Conservation (phyloP, 2,329 filamentous ascomycete species). For the Fusarium xylarioides region DNA sequence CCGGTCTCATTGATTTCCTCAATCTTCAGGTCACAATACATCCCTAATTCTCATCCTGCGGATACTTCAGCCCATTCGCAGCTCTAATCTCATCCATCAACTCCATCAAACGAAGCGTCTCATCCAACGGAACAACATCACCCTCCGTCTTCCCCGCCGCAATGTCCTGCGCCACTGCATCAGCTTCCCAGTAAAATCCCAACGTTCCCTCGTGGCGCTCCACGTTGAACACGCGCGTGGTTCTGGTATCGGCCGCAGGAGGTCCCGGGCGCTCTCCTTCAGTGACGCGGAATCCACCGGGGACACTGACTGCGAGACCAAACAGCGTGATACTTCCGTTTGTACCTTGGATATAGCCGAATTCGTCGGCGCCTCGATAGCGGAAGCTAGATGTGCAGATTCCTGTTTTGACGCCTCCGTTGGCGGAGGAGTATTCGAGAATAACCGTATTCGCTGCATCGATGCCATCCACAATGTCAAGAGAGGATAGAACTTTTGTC, state of each 20-base stretch:
- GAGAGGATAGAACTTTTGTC: not conserved
- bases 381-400: conserved; percentile 18
- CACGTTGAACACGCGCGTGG: conserved; percentile 7
- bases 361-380: conserved; percentile 2
- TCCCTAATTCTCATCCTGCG: conserved; percentile 5
- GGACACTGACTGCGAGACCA: conserved; percentile 13
- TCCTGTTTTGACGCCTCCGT: conserved; percentile 3
- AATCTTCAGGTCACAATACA: too few relatives aligned
- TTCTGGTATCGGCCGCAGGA: not conserved
- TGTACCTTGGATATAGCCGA: conserved; percentile 9
- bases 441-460: conserved; percentile 4
- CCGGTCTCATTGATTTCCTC: not conserved
- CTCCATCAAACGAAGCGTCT: conserved; percentile 56
- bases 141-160: conserved; percentile 49
- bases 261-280: not conserved
- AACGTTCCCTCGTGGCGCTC: conserved; percentile 8
- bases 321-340: conserved; percentile 8
- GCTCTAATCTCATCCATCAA: conserved; percentile 58
- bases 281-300: conserved; percentile 8
- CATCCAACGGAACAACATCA: conserved; percentile 53
- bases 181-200: conserved; percentile 24
- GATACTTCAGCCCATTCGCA: conserved; percentile 6
- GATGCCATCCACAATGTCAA: conserved; percentile 13
- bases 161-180: conserved; percentile 18
- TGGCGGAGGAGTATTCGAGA: conserved; percentile 3